Evolutionary conservation across 805 yeast species (phyloP).

Genomic region (Yarrowia divulgata): DNA sequence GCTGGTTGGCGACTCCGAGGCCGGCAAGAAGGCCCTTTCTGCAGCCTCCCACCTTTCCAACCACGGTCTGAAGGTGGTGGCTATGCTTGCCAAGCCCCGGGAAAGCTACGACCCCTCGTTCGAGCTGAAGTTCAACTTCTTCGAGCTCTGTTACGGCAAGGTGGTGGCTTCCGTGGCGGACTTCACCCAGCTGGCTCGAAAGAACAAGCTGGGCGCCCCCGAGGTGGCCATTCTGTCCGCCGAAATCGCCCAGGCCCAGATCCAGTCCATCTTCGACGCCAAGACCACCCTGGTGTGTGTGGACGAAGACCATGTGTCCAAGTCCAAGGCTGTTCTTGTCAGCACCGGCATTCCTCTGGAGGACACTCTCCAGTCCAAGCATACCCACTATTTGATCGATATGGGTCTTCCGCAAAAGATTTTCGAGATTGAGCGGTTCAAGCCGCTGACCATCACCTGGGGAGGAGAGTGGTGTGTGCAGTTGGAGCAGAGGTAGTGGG

Average conservation of each 20-base stretch:
- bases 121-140: conserved; percentile 34
- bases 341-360: conserved; percentile 42
- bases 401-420: conserved; percentile 71
- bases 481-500: conserved; percentile 7
- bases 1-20: conserved; percentile 70
- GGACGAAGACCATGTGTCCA: conserved; percentile 7
- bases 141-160: conserved; percentile 39
- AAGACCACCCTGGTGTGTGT: conserved; percentile 18
- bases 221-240: conserved; percentile 21
- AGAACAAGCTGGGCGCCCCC: conserved; percentile 27
- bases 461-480: conserved; percentile 36
- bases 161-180: conserved; percentile 11
- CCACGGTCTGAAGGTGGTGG: conserved; percentile 67
- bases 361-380: conserved; percentile 57
- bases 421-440: conserved; percentile 53
- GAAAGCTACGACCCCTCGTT: conserved; percentile 13
- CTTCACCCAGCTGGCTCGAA: conserved; percentile 9
- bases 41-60: conserved; percentile 80
- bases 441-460: conserved; percentile 50
- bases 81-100: conserved; percentile 50
- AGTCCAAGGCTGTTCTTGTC: conserved; percentile 24
- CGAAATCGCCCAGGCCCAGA: neutral
- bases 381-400: conserved; percentile 66
- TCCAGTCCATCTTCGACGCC: conserved; percentile 15
- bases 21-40: conserved; percentile 78